Evolutionary conservation across 345 rosid species (phyloP).

Genomic region (Brassica carinata): DNA sequence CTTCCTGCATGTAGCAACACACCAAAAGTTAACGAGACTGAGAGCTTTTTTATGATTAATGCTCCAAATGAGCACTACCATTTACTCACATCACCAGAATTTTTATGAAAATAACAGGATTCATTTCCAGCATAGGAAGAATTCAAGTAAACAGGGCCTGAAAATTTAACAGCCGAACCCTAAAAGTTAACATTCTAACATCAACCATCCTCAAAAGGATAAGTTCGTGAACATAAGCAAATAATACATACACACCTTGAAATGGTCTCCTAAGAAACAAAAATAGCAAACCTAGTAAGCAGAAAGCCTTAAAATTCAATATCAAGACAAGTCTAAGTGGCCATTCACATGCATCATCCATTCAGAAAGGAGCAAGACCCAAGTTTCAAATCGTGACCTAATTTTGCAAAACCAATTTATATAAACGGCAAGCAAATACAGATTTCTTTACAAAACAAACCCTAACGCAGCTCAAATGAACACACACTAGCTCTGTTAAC

Average conservation of each 20-base stretch:
- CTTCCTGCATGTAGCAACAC: conserved; percentile 68
- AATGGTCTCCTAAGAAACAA: neutral
- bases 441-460: conserved; percentile 10
- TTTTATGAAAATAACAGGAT: neutral
- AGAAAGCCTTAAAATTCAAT: conserved; percentile 14
- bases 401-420: conserved; percentile 6
- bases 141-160: neutral
- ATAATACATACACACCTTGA: neutral
- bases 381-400: conserved; percentile 26
- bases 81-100: neutral
- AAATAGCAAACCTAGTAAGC: neutral
- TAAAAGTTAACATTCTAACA: conserved; percentile 6
- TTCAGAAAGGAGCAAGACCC: conserved; percentile 3
- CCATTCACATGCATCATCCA: neutral
- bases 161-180: neutral
- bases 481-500: conserved; percentile 4
- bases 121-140: conserved; percentile 6
- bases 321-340: conserved; percentile 15
- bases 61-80: conserved; percentile 9
- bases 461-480: conserved; percentile 35
- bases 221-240: neutral
- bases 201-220: neutral
- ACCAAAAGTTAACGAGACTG: conserved; percentile 4
- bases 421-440: neutral
- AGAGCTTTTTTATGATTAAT: neutral